These are phyloP conservation scores for Fusarium irregulare DNA, from an alignment of 2,329 filamentous ascomycete genomes.

Conservation along the genomic window DNA sequence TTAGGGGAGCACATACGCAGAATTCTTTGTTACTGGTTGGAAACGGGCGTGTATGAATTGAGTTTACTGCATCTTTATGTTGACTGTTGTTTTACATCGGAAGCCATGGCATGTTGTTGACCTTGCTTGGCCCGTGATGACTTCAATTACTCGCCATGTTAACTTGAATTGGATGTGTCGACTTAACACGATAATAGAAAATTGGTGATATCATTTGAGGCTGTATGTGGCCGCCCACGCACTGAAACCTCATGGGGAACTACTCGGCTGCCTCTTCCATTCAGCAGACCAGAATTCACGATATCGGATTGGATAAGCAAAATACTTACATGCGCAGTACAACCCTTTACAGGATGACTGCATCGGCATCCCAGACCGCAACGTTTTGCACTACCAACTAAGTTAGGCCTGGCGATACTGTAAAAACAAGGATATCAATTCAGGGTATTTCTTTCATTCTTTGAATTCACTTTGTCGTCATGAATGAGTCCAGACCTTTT, in stretches of 20 bases:
- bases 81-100: background rate
- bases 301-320: conserved; percentile 12
- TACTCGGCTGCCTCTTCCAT: conserved; percentile 17
- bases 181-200: background rate
- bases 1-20: background rate
- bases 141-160: background rate
- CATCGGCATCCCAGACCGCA: background rate
- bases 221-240: background rate
- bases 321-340: conserved; percentile 10
- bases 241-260: background rate
- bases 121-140: background rate
- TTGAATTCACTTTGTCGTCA: conserved; percentile 12
- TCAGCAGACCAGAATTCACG: background rate
- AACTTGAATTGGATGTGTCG: too few relatives aligned
- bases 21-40: background rate
- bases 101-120: background rate
- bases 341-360: conserved; percentile 22
- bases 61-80: background rate
- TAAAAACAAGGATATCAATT: background rate
- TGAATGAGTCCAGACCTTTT: background rate
- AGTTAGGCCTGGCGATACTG: background rate
- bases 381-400: background rate
- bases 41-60: background rate
- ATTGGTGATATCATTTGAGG: background rate
- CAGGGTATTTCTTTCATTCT: background rate